Conservation (phyloP, 371 early-diverging fungal species). For the Lichtheimia hyalospora region DNA sequence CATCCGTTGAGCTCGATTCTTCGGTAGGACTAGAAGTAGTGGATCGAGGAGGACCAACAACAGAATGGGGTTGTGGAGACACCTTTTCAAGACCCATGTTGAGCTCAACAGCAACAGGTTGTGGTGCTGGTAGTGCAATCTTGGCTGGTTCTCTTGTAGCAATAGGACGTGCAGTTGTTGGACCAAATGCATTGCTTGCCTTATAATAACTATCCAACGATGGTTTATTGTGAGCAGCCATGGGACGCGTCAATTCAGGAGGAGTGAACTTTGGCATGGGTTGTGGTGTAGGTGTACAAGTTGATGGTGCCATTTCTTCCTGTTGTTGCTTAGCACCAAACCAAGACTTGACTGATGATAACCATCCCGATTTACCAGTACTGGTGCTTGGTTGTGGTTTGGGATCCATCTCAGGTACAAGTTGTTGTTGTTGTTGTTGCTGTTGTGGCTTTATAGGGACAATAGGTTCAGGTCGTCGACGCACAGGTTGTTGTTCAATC, state of each 20-base stretch:
- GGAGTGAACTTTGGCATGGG: background rate
- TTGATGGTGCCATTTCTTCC: conserved; percentile 2
- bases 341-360: conserved; percentile 51
- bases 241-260: conserved; percentile 7
- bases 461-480: no score
- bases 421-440: background rate
- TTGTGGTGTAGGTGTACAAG: background rate
- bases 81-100: background rate
- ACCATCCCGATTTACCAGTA: conserved; percentile 29
- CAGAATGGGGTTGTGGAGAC: background rate
- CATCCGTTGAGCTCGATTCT: background rate
- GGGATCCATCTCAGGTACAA: background rate
- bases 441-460: background rate
- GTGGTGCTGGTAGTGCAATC: conserved; percentile 18
- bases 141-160: conserved; percentile 24
- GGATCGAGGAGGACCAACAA: conserved; percentile 3
- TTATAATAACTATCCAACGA: conserved; percentile 17
- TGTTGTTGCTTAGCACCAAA: conserved; percentile 26
- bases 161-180: conserved; percentile 3
- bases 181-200: conserved; percentile 15
- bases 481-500: background rate
- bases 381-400: background rate
- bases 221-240: conserved; percentile 15
- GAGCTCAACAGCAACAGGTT: conserved; percentile 7
- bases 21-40: conserved; percentile 3